A percentile compares a stretch with the other conserved stretches of the same genome.
These are phyloP conservation scores for Lecanicillium sp. DNA, from an alignment of 2,329 filamentous ascomycete genomes.

Conservation along the genomic window DNA sequence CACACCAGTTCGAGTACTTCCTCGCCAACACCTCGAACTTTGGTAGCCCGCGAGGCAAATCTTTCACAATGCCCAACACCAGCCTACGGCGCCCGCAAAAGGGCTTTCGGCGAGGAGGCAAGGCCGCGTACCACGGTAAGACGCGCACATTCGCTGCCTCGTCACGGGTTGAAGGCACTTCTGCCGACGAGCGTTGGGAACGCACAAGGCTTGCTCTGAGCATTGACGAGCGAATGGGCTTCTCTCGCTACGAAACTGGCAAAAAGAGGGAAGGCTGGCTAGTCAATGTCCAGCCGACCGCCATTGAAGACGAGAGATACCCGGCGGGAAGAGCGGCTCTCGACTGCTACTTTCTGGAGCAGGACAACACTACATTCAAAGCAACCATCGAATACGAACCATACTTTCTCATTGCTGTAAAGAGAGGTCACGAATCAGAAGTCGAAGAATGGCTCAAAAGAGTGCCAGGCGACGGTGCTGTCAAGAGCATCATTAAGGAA, in stretches of 20 bases:
- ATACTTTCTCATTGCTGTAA: slow-evolving; percentile 88
- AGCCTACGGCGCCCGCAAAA: slow-evolving; percentile 52
- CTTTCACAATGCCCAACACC: slow-evolving; percentile 49
- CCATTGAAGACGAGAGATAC: slow-evolving; percentile 75
- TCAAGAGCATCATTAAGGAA: slow-evolving; percentile 68
- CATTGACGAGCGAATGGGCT: slow-evolving; percentile 95
- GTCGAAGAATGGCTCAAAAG: slow-evolving; percentile 92
- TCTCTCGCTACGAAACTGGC: slow-evolving; percentile 82
- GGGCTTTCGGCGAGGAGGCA: slow-evolving; percentile 61
- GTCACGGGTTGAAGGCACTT: slow-evolving; percentile 74
- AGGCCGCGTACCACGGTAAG: slow-evolving; percentile 61
- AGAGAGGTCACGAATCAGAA: slow-evolving; percentile 79
- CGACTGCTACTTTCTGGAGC: slow-evolving; percentile 95
- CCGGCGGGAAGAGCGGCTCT: slow-evolving; percentile 81
- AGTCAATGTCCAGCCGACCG: slow-evolving; percentile 87
- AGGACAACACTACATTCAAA: slow-evolving; percentile 85
- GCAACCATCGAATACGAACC: slow-evolving; percentile 94
- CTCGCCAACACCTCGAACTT: slow-evolving; percentile 2
- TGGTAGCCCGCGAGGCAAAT: slow-evolving; percentile 5
- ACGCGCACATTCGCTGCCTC: slow-evolving; percentile 74
- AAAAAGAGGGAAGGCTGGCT: slow-evolving; percentile 82
- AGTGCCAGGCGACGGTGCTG: slow-evolving; percentile 67
- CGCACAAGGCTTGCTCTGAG: slow-evolving; percentile 71
- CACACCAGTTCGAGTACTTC: background rate
- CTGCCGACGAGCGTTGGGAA: slow-evolving; percentile 88